Base-by-base conservation (phyloP, 208 protist species). In the Crithidia sp. region DNA sequence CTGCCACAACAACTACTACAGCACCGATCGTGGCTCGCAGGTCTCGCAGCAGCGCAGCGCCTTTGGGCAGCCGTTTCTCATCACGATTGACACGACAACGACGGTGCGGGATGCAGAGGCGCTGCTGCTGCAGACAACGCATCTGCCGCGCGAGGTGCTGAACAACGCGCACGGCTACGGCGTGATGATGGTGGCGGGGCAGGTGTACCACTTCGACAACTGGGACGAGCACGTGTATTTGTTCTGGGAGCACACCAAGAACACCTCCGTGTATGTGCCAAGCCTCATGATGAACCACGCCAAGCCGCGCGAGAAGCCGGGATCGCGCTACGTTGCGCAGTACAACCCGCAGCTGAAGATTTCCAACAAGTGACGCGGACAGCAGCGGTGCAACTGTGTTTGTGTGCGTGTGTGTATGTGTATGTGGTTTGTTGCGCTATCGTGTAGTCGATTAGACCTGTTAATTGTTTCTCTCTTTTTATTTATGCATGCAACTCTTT, bases 41-140 rank as follows among this genome's bases (percentile, higher is more conserved):
- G 17, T 28, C 54, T 58, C 79, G 45, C 53, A 50, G 55, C 77
- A 74, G 37, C 69, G 75, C 3, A 5, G n/a, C 43, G 58, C 76
- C 12, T 92, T 93, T 65, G 85, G 79, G 12, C 71, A 88, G 69
- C 91, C 91, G 0, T 93, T 93, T 60, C 53, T 91, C 66, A 82
- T 95, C 54, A 92, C 88, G 3, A 68, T 89, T 14, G 67, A 78
- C 67, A 47, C 39, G 14, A 59, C 17, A 16, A 86, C 81, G 3
- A 91, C 86, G 14, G 87, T 93, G 50, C 54, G 52, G 7, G 71
- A 85, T 62, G 88, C 80, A 47, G 43, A 82, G 61, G 67, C 79
- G 2, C 50, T 76, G 7, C 69, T 93, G 69, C 72, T 92, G 16
- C 57, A 39, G 5, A 74, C 71, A 4, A 88, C 81, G 0, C 79